Base-by-base conservation (phyloP, 345 rosid genomes). In the Linum lewisii region DNA sequence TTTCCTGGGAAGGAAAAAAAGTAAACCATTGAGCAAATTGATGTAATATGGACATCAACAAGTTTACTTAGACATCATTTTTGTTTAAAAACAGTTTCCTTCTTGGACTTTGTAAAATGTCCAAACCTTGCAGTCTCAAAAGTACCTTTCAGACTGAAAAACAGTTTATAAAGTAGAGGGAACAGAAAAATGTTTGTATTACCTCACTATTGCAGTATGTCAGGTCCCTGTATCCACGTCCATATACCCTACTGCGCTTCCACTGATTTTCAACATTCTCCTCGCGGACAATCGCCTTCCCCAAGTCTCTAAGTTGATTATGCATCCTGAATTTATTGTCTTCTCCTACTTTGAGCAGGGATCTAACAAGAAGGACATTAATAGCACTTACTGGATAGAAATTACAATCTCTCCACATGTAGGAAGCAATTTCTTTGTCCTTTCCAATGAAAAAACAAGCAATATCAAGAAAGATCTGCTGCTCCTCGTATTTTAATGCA, bases 381-480 rank as follows among this genome's bases (percentile, higher is more conserved):
- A 38, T 1, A 2, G 45, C 11, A 38, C 45, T 9, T 2, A 38
- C 11, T 38, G 45, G 45, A 38, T 38, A 4, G 5, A 6, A 38
- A 8, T 15, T 15, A 15, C 45, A 38, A 9, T 38, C 45, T 8
- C 15, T 3, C 45, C 45, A 38, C 45, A 38, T 38, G 1, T 4
- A 3, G 14, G 4, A 9, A 38, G 45, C 45, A 9, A 1, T 38
- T 8, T 23, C 44, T 9, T 10, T 32, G 25, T 57, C n/a, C 36
- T 37, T 21, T 21, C 29, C 51, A 22, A 24, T 42, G 20, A 64
- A 64, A 44, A 63, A 71, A 23, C 69, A 65, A 5, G 74, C 70
- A 49, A 70, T 25, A 65, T 71, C 63, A 5, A 71, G 70, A 57
- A 69, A 72, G 24, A 72, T 67, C 1, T 59, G 25, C 58, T 67